These are phyloP conservation scores for Plectranthus barbatus DNA, from an alignment of 257 asterid species.

Conservation along the genomic window DNA sequence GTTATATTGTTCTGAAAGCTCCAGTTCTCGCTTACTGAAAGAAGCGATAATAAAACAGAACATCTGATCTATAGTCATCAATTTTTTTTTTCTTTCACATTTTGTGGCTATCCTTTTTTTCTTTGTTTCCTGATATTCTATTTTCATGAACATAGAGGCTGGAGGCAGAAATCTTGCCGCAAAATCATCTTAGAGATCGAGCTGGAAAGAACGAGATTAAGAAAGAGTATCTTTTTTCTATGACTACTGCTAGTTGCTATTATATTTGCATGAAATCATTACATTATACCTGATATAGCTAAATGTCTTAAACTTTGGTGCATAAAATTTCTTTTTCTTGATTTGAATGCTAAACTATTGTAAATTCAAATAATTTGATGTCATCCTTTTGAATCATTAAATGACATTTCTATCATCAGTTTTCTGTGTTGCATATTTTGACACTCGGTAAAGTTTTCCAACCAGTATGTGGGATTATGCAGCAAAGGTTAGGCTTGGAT, in stretches of 20 bases:
- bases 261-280: neutral
- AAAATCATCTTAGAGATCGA: slow-evolving; percentile 30
- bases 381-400: neutral
- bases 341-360: neutral
- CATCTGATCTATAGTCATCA: neutral
- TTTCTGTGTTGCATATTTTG: neutral
- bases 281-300: neutral
- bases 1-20: neutral
- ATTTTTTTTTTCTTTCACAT: neutral
- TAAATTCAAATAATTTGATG: neutral
- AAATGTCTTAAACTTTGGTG: neutral
- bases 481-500: neutral
- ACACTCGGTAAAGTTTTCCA: neutral
- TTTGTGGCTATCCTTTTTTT: no score
- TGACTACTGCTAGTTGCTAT: neutral
- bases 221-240: slow-evolving; percentile 38
- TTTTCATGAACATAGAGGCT: slow-evolving; percentile 21
- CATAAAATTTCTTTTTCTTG: neutral
- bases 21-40: neutral
- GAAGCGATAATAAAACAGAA: neutral
- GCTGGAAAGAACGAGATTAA: slow-evolving; percentile 31
- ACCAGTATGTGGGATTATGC: neutral
- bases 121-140: neutral
- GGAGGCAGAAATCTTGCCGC: slow-evolving; percentile 30
- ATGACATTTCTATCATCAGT: neutral